These are phyloP conservation scores for Scutellaria galericulata DNA, from an alignment of 257 asterid species.

Conservation along the genomic window DNA sequence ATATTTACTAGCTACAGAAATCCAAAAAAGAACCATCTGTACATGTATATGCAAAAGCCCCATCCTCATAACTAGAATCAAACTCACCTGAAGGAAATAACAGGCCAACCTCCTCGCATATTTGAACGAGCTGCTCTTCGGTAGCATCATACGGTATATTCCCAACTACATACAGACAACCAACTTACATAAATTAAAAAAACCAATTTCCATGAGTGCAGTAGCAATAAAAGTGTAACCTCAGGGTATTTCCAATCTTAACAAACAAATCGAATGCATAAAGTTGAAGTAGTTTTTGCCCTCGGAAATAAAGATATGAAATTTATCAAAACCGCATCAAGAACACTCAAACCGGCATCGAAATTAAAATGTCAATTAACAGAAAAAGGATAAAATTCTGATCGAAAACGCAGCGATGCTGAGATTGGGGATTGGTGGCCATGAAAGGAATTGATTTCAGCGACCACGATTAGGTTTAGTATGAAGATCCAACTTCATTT, in stretches of 20 bases:
- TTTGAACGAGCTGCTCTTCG: slow-evolving; percentile 91
- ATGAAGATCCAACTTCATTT: slow-evolving; percentile 40
- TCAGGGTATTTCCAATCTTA: background rate
- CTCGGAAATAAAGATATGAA: background rate
- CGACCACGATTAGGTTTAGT: background rate
- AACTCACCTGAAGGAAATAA: slow-evolving; percentile 89
- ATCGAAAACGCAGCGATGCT: slow-evolving; percentile 95
- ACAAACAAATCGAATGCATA: slow-evolving; percentile 15
- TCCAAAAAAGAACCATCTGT: no score
- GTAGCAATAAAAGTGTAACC: background rate
- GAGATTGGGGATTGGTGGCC: slow-evolving; percentile 65
- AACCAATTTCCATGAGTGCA: slow-evolving; percentile 4
- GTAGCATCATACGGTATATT: slow-evolving; percentile 97
- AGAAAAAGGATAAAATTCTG: slow-evolving; percentile 25
- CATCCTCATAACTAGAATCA: slow-evolving; percentile 4
- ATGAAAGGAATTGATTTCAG: slow-evolving; percentile 32
- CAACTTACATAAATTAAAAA: slow-evolving; percentile 9
- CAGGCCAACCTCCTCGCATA: slow-evolving; percentile 98
- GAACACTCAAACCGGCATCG: background rate
- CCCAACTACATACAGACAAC: slow-evolving; percentile 62
- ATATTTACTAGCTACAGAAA: no score
- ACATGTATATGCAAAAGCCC: background rate
- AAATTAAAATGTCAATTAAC: background rate
- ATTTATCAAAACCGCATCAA: background rate
- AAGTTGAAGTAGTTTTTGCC: slow-evolving; percentile 11